Evolutionary conservation across 73 alveolate species (phyloP).

Genomic region (Stentor roeselii): DNA sequence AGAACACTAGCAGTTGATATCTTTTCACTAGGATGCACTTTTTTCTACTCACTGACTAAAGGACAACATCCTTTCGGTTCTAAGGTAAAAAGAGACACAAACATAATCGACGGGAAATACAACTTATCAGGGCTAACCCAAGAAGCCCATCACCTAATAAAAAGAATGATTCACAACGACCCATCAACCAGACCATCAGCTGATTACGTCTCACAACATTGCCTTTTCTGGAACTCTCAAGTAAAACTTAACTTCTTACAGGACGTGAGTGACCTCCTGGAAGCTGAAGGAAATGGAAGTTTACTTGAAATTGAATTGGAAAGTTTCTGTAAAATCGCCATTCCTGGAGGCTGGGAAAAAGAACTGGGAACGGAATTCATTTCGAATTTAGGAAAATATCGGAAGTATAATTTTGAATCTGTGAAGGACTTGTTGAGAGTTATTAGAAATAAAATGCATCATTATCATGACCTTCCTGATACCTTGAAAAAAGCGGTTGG

Average conservation of each 20-base stretch:
- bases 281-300: slow-evolving; percentile 33
- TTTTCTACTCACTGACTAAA: slow-evolving; percentile 41
- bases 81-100: slow-evolving; percentile 33
- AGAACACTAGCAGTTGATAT: slow-evolving; percentile 42
- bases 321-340: neutral
- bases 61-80: slow-evolving; percentile 61
- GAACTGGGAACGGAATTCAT: slow-evolving; percentile 3
- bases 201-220: slow-evolving; percentile 30
- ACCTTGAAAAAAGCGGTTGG: slow-evolving; percentile 50
- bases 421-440: slow-evolving; percentile 57
- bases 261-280: slow-evolving; percentile 59
- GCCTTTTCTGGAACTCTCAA: slow-evolving; percentile 57
- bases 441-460: slow-evolving; percentile 65
- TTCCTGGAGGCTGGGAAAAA: neutral
- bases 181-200: slow-evolving; percentile 42
- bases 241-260: slow-evolving; percentile 47
- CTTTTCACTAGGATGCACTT: slow-evolving; percentile 56
- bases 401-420: slow-evolving; percentile 48
- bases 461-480: slow-evolving; percentile 57
- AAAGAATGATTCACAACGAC: slow-evolving; percentile 22
- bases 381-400: slow-evolving; percentile 21
- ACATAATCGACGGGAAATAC: slow-evolving; percentile 30
- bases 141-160: slow-evolving; percentile 33
- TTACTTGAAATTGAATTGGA: slow-evolving; percentile 12
- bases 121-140: slow-evolving; percentile 30